Percentiles rank a stretch among this genome's conserved stretches.
These are phyloP conservation scores for Platanthera zijinensis DNA, from an alignment of 106 monocot genomes.

Conservation along the genomic window DNA sequence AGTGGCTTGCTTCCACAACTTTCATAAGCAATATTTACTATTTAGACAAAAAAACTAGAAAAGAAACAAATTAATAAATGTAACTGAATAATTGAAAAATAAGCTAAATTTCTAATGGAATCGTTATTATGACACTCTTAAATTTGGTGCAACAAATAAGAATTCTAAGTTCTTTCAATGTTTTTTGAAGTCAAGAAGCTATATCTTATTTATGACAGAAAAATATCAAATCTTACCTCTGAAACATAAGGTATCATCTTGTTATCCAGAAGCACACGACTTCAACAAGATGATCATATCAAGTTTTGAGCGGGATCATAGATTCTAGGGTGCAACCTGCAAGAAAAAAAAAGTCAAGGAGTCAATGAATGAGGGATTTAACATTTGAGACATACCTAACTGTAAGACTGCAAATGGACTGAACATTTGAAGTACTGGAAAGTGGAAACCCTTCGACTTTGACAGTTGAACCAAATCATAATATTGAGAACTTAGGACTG, in stretches of 20 bases:
- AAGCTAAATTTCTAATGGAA: not conserved
- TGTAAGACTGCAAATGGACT: no score
- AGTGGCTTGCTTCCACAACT: not conserved
- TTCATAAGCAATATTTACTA: not conserved
- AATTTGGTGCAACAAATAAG: slow-evolving; percentile 1
- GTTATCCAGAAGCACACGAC: not conserved
- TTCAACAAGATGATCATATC: no score
- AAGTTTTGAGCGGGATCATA: no score
- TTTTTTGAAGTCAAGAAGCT: not conserved
- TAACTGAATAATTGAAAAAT: not conserved
- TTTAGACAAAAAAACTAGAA: not conserved
- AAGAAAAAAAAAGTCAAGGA: no score
- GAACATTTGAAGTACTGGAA: no score
- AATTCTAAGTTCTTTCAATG: not conserved
- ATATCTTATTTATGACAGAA: not conserved
- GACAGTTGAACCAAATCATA: no score
- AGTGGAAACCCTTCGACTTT: no score
- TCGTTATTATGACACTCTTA: not conserved
- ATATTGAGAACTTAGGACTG: no score
- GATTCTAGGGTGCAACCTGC: no score
- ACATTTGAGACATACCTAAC: no score
- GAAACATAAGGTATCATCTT: not conserved
- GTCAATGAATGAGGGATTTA: no score
- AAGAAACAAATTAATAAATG: not conserved
- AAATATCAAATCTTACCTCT: not conserved